These are phyloP conservation scores for Pythium biforme DNA, from an alignment of 352 stramenopile species.

Conservation along the genomic window DNA sequence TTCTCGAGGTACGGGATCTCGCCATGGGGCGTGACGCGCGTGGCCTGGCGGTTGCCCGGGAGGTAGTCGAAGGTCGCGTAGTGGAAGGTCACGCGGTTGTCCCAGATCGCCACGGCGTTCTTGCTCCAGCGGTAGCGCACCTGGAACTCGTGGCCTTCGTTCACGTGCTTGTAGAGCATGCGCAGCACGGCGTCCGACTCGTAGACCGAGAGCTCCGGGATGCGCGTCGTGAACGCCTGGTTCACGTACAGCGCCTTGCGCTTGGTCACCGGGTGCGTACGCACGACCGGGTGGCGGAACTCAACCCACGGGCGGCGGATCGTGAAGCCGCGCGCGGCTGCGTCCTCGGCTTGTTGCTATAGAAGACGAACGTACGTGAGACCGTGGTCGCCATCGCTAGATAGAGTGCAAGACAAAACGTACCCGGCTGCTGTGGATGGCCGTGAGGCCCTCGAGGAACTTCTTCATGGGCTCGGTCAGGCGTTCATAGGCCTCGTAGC, in stretches of 20 bases:
- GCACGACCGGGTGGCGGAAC: slow-evolving; percentile 42
- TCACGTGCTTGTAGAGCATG: slow-evolving; percentile 29
- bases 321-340: slow-evolving; percentile 24
- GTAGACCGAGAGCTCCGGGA: slow-evolving; percentile 31
- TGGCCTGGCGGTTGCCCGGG: slow-evolving; percentile 34
- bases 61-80: slow-evolving; percentile 41
- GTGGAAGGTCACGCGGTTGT: slow-evolving; percentile 37
- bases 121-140: slow-evolving; percentile 35
- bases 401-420: slow-evolving; percentile 27
- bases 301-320: slow-evolving; percentile 36
- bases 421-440: slow-evolving; percentile 46
- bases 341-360: slow-evolving; percentile 35
- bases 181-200: slow-evolving; percentile 34
- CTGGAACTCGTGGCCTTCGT: slow-evolving; percentile 35
- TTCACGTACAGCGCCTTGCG: slow-evolving; percentile 44
- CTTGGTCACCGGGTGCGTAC: slow-evolving; percentile 38
- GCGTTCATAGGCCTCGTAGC: slow-evolving; percentile 46
- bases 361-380: neutral
- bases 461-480: slow-evolving; percentile 37
- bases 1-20: slow-evolving; percentile 28
- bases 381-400: neutral
- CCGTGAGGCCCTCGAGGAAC: slow-evolving; percentile 38
- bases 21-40: slow-evolving; percentile 32
- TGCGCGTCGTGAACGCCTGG: slow-evolving; percentile 38
- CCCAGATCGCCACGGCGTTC: slow-evolving; percentile 34